Evolutionary conservation across 78 protist species (phyloP), one percentile per base, ranked within the genome.

Genomic region (Diacronema lutheri): DNA sequence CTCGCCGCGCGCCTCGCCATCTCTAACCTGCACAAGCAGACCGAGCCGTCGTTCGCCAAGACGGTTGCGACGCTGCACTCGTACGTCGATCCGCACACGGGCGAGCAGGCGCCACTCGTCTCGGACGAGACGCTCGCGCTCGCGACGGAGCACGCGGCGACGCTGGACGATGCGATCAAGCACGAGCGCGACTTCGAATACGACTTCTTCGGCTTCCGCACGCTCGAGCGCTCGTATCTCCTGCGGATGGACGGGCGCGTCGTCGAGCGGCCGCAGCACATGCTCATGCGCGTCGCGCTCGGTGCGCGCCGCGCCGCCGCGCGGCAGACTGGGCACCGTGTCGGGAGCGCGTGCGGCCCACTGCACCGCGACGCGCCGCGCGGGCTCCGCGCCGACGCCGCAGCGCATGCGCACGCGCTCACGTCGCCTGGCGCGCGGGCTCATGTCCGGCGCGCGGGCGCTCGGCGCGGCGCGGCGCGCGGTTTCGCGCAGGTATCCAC

Each of bases 261-360:
- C 33, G 96, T 88, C 25, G 99, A 98, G 89, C 89, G 99, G 31
- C 99, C 99, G 60, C 99, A 98, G 86, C 97, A 98, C 91, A 89
- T 97, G 98, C 84, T 96, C 38, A 94, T 98, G 98, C 94, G 99
- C 60, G 99, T 97, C 46, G 87, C 99, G 1, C 12, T 95, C n/a
- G 50, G 50, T 44, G 50, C 50, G 50, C 77, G 44, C 71, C 90
- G 29, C 21, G 71, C 68, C 62, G 31, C 14, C 16, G 50, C 16
- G 50, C 50, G 50, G 50, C 16, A 9, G 16, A 7, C 50, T 7
- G 50, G 50, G 50, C 16, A 7, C 16, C 50, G 50, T 44, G 50
- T 3, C 50, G 50, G 3, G 50, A 7, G 50, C 16, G 50, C 50
- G 50, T 44, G 50, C 50, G 50, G 50, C 7, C n/a, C n/a, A n/a